Evolutionary conservation across 768 basidiomycete genomes (phyloP).

Genomic region (Leccinum incarnatum): DNA sequence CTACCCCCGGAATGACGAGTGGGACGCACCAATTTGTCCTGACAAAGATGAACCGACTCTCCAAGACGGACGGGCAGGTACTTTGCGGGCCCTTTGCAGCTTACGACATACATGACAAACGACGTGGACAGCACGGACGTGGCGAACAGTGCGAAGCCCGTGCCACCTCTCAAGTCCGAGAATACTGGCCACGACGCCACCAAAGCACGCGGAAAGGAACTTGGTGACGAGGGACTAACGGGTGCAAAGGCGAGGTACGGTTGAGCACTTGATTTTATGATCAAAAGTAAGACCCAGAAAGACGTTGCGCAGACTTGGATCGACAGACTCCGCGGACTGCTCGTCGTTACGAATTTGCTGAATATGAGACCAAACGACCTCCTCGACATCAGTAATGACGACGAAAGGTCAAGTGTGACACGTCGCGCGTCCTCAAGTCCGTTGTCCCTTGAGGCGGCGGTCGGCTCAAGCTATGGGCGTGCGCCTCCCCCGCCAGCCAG

Average conservation of each 20-base stretch:
- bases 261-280: too few relatives aligned
- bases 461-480: conserved; percentile 49
- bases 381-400: too few relatives aligned
- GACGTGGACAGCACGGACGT: conserved; percentile 66
- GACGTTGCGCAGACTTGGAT: too few relatives aligned
- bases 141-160: conserved; percentile 77
- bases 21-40: conserved; percentile 76
- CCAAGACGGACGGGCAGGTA: conserved; percentile 60
- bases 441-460: conserved; percentile 52
- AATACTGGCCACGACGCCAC: conserved; percentile 85
- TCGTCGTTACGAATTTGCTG: too few relatives aligned
- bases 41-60: conserved; percentile 78
- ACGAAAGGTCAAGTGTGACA: neutral
- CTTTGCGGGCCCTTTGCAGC: conserved; percentile 66
- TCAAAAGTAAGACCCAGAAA: too few relatives aligned
- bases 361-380: too few relatives aligned
- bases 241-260: too few relatives aligned
- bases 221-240: conserved; percentile 42
- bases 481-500: conserved; percentile 57
- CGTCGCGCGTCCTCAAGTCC: conserved; percentile 35
- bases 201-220: conserved; percentile 79
- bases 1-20: neutral
- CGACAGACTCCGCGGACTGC: too few relatives aligned
- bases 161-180: conserved; percentile 83
- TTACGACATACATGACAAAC: conserved; percentile 59